These are phyloP conservation scores for Cordyceps tenuipes DNA, from an alignment of 2,329 filamentous ascomycete genomes.

Conservation along the genomic window DNA sequence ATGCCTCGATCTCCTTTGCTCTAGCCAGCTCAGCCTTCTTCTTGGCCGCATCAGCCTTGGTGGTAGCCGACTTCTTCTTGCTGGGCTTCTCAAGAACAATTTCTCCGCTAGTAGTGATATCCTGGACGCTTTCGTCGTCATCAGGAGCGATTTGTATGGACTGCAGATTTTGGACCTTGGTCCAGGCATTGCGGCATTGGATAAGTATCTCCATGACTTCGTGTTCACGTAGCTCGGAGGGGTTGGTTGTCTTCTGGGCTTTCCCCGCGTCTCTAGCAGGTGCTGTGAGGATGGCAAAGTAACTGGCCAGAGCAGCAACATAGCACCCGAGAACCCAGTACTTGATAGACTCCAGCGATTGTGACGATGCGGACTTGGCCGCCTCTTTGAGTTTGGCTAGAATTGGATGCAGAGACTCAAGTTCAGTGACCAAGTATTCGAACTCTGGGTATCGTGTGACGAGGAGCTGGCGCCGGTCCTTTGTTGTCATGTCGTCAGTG, in stretches of 20 bases:
- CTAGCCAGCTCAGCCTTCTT: slow-evolving; percentile 36
- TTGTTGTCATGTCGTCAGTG: slow-evolving; percentile 65
- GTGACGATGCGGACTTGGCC: slow-evolving; percentile 42
- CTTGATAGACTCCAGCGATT: slow-evolving; percentile 58
- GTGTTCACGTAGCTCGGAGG: slow-evolving; percentile 78
- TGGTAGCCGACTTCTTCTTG: slow-evolving; percentile 26
- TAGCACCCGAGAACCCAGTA: slow-evolving; percentile 79
- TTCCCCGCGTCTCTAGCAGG: slow-evolving; percentile 53
- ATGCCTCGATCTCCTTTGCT: slow-evolving; percentile 59
- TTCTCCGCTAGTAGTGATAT: slow-evolving; percentile 13
- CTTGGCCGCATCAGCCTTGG: slow-evolving; percentile 28
- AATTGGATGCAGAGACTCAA: slow-evolving; percentile 60
- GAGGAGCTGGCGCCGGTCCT: slow-evolving; percentile 69
- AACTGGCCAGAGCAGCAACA: slow-evolving; percentile 79
- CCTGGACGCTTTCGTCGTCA: slow-evolving; percentile 25
- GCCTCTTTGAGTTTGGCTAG: slow-evolving; percentile 51
- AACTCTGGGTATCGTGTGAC: slow-evolving; percentile 86
- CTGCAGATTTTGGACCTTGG: slow-evolving; percentile 59
- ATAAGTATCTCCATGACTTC: slow-evolving; percentile 82
- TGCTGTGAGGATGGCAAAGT: slow-evolving; percentile 88
- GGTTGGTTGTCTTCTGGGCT: slow-evolving; percentile 54
- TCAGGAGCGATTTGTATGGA: slow-evolving; percentile 32
- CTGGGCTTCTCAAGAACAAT: slow-evolving; percentile 17
- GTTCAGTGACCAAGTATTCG: slow-evolving; percentile 74
- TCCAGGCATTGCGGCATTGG: slow-evolving; percentile 74